Evolutionary conservation across 192 early-diverging fungal species (phyloP).

Genomic region (Endogone sp.): DNA sequence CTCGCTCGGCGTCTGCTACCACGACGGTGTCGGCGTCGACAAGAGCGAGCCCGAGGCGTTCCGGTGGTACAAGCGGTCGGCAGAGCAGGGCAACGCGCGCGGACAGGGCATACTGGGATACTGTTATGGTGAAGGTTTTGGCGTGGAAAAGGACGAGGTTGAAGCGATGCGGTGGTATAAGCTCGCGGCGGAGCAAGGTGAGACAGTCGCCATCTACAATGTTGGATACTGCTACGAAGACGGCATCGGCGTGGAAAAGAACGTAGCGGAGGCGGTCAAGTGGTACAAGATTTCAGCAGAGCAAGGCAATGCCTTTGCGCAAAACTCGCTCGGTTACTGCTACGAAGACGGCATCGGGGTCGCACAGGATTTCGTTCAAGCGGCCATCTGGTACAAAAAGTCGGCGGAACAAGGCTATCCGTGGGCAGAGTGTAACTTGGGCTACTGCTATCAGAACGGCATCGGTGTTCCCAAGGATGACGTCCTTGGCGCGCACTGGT

Average conservation of each 20-base stretch:
- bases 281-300: slow-evolving; percentile 64
- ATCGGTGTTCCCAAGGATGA: slow-evolving; percentile 47
- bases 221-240: slow-evolving; percentile 57
- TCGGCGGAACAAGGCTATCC: slow-evolving; percentile 50
- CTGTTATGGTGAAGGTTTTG: slow-evolving; percentile 77
- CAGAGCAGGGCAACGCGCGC: slow-evolving; percentile 57
- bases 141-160: slow-evolving; percentile 57
- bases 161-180: slow-evolving; percentile 62
- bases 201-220: slow-evolving; percentile 53
- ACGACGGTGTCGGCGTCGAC: slow-evolving; percentile 71
- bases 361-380: slow-evolving; percentile 39
- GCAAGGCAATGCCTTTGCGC: slow-evolving; percentile 72
- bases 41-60: slow-evolving; percentile 64
- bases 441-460: slow-evolving; percentile 70
- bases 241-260: slow-evolving; percentile 51
- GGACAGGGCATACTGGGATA: slow-evolving; percentile 67
- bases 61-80: slow-evolving; percentile 65
- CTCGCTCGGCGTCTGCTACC: slow-evolving; percentile 73
- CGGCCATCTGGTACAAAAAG: slow-evolving; percentile 52
- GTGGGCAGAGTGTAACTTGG: slow-evolving; percentile 68
- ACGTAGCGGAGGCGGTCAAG: slow-evolving; percentile 44
- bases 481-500: slow-evolving; percentile 52
- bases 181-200: slow-evolving; percentile 47
- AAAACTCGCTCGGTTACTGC: slow-evolving; percentile 76
- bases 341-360: slow-evolving; percentile 78